Conservation (phyloP, 2,329 filamentous ascomycete genomes). For the Xylaria sp. region DNA sequence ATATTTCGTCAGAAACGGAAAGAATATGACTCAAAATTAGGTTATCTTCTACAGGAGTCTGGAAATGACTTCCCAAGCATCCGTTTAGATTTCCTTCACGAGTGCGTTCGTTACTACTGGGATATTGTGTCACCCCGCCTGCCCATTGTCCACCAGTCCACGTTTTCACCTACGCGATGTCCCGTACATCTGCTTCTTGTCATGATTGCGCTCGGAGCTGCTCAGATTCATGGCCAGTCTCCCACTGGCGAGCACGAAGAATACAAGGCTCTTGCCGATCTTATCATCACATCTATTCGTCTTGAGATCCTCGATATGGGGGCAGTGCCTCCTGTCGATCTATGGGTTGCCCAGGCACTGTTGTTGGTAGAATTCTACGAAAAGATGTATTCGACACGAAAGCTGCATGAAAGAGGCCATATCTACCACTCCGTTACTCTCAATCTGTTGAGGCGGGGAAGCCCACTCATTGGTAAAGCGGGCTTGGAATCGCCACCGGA, state of each 20-base stretch:
- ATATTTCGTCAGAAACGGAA: conserved; percentile 52
- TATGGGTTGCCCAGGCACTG: conserved; percentile 88
- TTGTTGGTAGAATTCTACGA: conserved; percentile 87
- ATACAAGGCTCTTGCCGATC: conserved; percentile 56
- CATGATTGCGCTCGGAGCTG: conserved; percentile 84
- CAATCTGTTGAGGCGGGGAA: conserved; percentile 83
- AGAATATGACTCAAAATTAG: conserved; percentile 43
- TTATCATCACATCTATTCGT: conserved; percentile 73
- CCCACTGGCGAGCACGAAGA: conserved; percentile 56
- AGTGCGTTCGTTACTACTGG: conserved; percentile 88
- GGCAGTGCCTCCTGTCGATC: conserved; percentile 79
- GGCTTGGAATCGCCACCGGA: conserved; percentile 80
- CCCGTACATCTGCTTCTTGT: conserved; percentile 77
- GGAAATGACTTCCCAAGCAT: conserved; percentile 56
- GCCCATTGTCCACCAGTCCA: conserved; percentile 86
- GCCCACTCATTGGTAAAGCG: conserved; percentile 80
- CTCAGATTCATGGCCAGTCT: conserved; percentile 71
- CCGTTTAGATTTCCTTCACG: conserved; percentile 80
- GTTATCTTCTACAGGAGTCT: conserved; percentile 45
- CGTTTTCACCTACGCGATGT: conserved; percentile 81
- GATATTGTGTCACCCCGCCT: conserved; percentile 82
- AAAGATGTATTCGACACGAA: conserved; percentile 85
- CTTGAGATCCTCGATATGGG: conserved; percentile 86
- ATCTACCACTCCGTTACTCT: conserved; percentile 88
- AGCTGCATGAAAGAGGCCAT: conserved; percentile 84